Evolutionary conservation across 306 rosid genomes (phyloP).

Genomic region (Inga laurina): DNA sequence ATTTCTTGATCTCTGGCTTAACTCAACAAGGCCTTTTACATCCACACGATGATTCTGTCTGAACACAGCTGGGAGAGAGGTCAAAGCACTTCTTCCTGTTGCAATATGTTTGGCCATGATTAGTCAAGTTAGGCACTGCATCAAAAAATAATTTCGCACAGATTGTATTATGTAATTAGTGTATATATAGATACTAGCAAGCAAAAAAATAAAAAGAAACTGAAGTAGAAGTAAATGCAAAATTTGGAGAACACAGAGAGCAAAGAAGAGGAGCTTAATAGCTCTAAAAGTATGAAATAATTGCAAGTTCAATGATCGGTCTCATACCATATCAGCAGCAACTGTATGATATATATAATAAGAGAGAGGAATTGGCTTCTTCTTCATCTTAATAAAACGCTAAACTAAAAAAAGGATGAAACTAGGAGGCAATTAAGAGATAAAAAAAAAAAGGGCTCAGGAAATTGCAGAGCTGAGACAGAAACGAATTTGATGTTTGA

Average conservation of each 20-base stretch:
- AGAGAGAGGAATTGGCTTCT: background rate
- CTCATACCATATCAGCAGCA: background rate
- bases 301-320: background rate
- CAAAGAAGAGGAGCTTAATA: background rate
- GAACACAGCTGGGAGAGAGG: background rate
- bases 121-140: constrained; percentile 23
- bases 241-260: background rate
- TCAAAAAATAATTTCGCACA: background rate
- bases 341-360: background rate
- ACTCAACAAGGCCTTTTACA: background rate
- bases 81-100: constrained; percentile 1
- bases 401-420: background rate
- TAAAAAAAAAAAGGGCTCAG: background rate
- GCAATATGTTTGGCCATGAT: constrained; percentile 32
- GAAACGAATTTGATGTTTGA: background rate
- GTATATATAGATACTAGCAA: constrained; percentile 9
- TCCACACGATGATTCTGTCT: background rate
- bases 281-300: background rate
- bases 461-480: background rate
- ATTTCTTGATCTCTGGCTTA: constrained; percentile 19
- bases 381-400: background rate
- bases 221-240: background rate
- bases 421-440: too few species aligned
- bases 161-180: background rate
- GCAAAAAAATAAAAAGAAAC: constrained; percentile 15